Conservation (phyloP, 768 basidiomycete species). For the Bullera alba region DNA sequence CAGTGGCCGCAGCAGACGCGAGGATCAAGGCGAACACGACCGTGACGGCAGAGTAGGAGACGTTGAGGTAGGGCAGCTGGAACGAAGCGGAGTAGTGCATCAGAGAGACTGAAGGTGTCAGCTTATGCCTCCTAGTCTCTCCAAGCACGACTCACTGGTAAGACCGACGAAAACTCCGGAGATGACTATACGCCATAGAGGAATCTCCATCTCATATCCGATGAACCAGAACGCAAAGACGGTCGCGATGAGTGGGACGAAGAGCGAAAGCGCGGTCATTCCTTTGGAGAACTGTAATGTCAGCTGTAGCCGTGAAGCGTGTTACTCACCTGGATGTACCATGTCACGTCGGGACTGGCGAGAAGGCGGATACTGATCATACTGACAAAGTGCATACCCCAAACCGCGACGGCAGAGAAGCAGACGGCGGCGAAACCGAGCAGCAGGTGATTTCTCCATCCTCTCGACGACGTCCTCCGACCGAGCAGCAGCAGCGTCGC, state of each 20-base stretch:
- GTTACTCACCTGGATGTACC: slow-evolving; percentile 39
- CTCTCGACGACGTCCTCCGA: slow-evolving; percentile 33
- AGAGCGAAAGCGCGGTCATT: slow-evolving; percentile 45
- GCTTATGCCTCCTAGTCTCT: neutral
- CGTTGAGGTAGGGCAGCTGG: slow-evolving; percentile 30
- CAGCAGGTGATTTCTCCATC: slow-evolving; percentile 36
- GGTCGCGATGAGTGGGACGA: slow-evolving; percentile 43
- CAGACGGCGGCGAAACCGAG: slow-evolving; percentile 37
- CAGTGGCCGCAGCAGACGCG: slow-evolving; percentile 42
- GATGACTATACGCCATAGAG: slow-evolving; percentile 32
- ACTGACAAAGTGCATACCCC: slow-evolving; percentile 46
- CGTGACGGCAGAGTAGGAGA: slow-evolving; percentile 37
- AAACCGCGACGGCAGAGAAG: slow-evolving; percentile 43
- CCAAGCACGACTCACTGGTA: slow-evolving; percentile 32
- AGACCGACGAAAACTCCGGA: slow-evolving; percentile 41
- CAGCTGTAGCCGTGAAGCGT: slow-evolving; percentile 1
- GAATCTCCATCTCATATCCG: slow-evolving; percentile 38
- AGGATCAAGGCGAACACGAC: slow-evolving; percentile 44
- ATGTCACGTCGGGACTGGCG: slow-evolving; percentile 32
- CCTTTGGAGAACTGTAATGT: slow-evolving; percentile 37
- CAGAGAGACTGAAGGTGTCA: slow-evolving; percentile 31
- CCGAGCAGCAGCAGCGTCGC: slow-evolving; percentile 45
- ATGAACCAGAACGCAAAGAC: slow-evolving; percentile 42
- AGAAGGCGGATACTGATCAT: slow-evolving; percentile 36
- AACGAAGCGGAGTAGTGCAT: slow-evolving; percentile 48